phyloP scores from a whole-genome alignment of 306 rosid genomes.

The Quercus rubra region DNA sequence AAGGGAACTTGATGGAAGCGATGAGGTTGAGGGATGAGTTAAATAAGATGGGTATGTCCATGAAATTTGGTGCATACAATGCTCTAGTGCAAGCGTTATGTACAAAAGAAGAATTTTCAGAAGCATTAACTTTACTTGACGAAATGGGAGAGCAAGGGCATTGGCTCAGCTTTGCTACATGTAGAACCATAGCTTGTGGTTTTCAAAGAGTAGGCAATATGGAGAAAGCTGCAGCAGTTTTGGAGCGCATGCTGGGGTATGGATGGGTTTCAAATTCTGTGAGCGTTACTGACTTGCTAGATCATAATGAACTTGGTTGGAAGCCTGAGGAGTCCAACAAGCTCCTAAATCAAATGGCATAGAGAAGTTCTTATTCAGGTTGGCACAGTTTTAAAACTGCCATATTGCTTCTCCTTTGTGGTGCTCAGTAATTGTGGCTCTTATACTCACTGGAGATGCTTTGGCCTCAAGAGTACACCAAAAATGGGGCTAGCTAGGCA shows the following conservation, averaged over 20 bases:
- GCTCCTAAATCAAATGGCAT: neutral
- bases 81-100: neutral
- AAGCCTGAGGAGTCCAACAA: neutral
- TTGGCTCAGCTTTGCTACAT: neutral
- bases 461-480: neutral
- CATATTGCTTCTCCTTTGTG: neutral
- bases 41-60: slow-evolving; percentile 1
- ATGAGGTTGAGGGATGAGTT: slow-evolving; percentile 10
- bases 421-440: neutral
- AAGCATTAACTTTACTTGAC: neutral
- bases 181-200: neutral
- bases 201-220: neutral
- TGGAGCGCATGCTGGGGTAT: neutral
- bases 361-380: neutral
- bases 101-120: neutral
- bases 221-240: neutral
- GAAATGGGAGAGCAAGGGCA: neutral
- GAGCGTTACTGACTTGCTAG: neutral
- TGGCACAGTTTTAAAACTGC: neutral
- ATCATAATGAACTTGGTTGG: neutral
- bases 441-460: neutral
- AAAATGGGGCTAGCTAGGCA: neutral
- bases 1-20: slow-evolving; percentile 8
- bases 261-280: neutral
- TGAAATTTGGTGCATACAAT: neutral